phyloP scores from a whole-genome alignment of 768 basidiomycete genomes.

The Mycena olivaceomarginata region DNA sequence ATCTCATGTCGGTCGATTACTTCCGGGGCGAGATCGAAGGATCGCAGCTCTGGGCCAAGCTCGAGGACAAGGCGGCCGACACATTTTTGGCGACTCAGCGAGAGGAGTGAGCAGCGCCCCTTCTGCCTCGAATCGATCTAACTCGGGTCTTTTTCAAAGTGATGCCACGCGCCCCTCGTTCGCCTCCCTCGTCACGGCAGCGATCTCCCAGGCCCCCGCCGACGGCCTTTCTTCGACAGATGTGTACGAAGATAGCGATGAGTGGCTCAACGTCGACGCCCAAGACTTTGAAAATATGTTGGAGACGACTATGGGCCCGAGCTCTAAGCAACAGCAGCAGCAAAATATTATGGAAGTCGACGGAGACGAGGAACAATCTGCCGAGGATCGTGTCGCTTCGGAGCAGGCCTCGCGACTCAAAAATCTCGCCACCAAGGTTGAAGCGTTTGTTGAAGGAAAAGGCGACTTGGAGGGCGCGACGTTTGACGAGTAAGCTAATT shows the following conservation, averaged over 20 bases:
- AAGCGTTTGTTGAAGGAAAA: conserved; percentile 92
- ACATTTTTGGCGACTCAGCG: conserved; percentile 79
- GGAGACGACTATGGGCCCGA: conserved; percentile 61
- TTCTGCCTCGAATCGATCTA: conserved; percentile 9
- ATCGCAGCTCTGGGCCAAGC: conserved; percentile 82
- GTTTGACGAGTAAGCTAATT: conserved; percentile 88
- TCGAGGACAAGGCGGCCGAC: conserved; percentile 82
- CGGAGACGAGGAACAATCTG: conserved; percentile 46
- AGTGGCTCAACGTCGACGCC: conserved; percentile 90
- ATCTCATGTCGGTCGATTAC: conserved; percentile 79
- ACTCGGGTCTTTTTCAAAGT: conserved; percentile 52
- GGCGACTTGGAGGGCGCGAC: conserved; percentile 93
- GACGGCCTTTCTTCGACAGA: conserved; percentile 47
- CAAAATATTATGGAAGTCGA: conserved; percentile 72
- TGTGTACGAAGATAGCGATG: conserved; percentile 82
- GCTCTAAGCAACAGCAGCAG: conserved; percentile 35
- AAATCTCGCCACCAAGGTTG: conserved; percentile 89
- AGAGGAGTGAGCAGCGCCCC: conserved; percentile 75
- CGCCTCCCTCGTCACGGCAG: conserved; percentile 80
- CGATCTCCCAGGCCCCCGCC: conserved; percentile 67
- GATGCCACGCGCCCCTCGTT: conserved; percentile 84
- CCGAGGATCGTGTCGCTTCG: conserved; percentile 73
- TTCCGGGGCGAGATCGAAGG: conserved; percentile 89
- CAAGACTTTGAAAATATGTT: conserved; percentile 87
- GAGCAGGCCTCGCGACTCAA: conserved; percentile 83